These are phyloP conservation scores for Neofusicoccum kwambonambiense DNA, from an alignment of 2,329 filamentous ascomycete species.

Conservation along the genomic window DNA sequence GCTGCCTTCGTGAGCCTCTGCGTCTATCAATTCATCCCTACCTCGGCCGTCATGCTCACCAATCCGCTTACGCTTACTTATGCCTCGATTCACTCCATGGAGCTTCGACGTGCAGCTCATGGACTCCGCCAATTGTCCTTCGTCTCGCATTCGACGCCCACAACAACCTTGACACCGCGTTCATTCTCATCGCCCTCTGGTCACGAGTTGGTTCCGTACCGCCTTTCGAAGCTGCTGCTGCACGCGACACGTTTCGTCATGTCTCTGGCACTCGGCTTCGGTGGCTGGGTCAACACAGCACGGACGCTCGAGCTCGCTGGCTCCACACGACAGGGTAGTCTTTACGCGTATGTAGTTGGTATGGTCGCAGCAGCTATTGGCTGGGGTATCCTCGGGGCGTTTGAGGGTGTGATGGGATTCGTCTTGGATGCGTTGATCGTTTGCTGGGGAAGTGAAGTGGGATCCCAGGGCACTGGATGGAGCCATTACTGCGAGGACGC, in stretches of 20 bases:
- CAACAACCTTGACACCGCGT: constrained; percentile 58
- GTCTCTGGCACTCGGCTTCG: constrained; percentile 84
- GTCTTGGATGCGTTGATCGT: constrained; percentile 87
- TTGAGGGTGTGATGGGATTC: constrained; percentile 83
- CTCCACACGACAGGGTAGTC: constrained; percentile 64
- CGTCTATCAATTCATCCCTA: constrained; percentile 78
- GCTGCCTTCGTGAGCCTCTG: constrained; percentile 68
- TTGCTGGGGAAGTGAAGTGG: constrained; percentile 85
- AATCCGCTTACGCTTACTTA: constrained; percentile 93
- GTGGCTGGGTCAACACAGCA: constrained; percentile 94
- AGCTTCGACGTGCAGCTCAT: constrained; percentile 72
- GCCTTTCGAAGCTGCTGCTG: constrained; percentile 85
- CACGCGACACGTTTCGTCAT: constrained; percentile 90
- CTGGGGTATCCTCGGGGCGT: constrained; percentile 86
- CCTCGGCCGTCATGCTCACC: constrained; percentile 79
- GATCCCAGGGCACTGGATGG: constrained; percentile 56
- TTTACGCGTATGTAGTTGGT: constrained; percentile 93
- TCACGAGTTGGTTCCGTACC: constrained; percentile 74
- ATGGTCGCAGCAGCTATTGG: constrained; percentile 91
- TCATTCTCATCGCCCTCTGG: constrained; percentile 39
- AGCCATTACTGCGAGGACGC: constrained; percentile 88
- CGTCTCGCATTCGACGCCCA: constrained; percentile 69
- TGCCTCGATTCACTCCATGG: constrained; percentile 87
- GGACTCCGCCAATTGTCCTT: constrained; percentile 81
- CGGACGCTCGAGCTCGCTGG: constrained; percentile 66